Evolutionary conservation across 352 stramenopile species (phyloP).

Genomic region (Thraustochytrium sp.): DNA sequence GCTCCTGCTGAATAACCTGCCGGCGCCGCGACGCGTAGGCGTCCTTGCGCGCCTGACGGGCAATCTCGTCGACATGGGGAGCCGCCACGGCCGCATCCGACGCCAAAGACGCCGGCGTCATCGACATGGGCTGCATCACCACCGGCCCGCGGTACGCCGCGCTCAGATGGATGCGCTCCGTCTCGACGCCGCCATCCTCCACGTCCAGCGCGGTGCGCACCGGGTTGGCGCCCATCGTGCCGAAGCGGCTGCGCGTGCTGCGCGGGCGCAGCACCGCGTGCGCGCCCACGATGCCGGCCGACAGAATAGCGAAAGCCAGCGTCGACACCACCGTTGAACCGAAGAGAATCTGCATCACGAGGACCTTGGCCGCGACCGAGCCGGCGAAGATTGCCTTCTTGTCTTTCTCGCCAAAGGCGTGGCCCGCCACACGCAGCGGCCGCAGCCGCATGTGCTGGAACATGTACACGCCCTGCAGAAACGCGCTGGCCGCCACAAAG

Average conservation of each 20-base stretch:
- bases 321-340: background rate
- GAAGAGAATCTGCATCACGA: background rate
- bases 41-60: background rate
- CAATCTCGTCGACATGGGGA: background rate
- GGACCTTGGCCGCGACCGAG: background rate
- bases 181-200: background rate
- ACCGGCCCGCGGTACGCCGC: too few relatives aligned
- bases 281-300: background rate
- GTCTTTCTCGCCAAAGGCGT: background rate
- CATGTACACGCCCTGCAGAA: conserved; percentile 25
- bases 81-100: too few relatives aligned
- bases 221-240: background rate
- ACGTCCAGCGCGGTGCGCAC: background rate
- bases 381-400: background rate
- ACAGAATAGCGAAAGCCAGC: background rate
- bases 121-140: too few relatives aligned
- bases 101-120: too few relatives aligned
- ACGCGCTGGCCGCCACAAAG: background rate
- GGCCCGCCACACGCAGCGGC: background rate
- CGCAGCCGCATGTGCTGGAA: background rate
- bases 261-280: conserved; percentile 8
- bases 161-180: background rate
- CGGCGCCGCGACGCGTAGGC: background rate
- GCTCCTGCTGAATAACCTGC: background rate
- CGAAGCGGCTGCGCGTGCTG: background rate